These are phyloP conservation scores for Zymoseptoria brevis DNA, from an alignment of 2,329 filamentous ascomycete species.

Conservation along the genomic window DNA sequence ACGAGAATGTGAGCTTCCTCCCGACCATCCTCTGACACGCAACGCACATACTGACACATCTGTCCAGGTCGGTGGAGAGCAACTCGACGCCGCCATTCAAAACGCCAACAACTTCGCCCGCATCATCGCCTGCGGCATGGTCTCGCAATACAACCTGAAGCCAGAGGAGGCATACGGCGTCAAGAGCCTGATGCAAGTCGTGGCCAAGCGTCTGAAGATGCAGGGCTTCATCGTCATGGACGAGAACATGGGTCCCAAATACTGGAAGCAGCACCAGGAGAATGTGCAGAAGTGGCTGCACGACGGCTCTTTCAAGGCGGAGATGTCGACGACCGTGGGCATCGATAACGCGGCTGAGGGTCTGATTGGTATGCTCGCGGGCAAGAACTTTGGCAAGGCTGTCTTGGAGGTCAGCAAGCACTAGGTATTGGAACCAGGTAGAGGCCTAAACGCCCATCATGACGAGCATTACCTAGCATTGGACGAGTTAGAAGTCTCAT, in stretches of 20 bases:
- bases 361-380: conserved; percentile 64
- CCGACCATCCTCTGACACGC: neutral
- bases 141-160: conserved; percentile 65
- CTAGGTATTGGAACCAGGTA: neutral
- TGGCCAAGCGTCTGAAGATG: conserved; percentile 62
- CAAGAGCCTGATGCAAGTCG: conserved; percentile 55
- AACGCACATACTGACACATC: neutral
- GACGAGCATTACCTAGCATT: neutral
- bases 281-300: conserved; percentile 67
- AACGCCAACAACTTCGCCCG: conserved; percentile 59
- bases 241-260: conserved; percentile 57
- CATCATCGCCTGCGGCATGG: conserved; percentile 59
- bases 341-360: conserved; percentile 71
- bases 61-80: conserved; percentile 52
- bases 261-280: conserved; percentile 64
- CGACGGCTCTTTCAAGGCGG: conserved; percentile 66
- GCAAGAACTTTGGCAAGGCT: conserved; percentile 81
- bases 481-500: no score
- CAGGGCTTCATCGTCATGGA: conserved; percentile 69
- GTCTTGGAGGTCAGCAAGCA: conserved; percentile 54
- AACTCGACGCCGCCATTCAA: conserved; percentile 59
- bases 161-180: conserved; percentile 55
- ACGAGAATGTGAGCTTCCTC: conserved; percentile 50
- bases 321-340: conserved; percentile 60
- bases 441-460: neutral